Evolutionary conservation across 2,329 filamentous ascomycete genomes (phyloP), one percentile per base, ranked within the genome.

Genomic region (Graphium sp.): DNA sequence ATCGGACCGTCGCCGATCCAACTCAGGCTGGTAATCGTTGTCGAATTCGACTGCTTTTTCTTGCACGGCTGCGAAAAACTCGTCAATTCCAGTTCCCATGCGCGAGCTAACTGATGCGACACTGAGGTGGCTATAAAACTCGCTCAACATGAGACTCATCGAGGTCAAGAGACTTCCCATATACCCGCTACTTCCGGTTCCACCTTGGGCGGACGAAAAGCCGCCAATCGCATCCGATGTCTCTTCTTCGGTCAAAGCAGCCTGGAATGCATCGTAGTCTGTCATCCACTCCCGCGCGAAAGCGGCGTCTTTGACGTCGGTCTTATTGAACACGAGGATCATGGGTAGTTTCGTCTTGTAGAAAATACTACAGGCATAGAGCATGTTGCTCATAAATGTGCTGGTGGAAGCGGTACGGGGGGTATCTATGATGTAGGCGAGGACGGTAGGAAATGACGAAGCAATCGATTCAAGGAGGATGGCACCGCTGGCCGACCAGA

Each of bases 261-360:
- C 71, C 48, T 95, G 89, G 56, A 98, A 98, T 1, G 80, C 74
- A 39, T 98, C 89, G 44, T 94, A 98, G 51, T 98, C 87, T 5
- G 85, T 92, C 89, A 98, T 98, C 89, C 91, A 98, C 47, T 95
- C 84, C 55, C 87, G 89, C 2, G 85, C 89, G 44, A 93, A 93
- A 16, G 70, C 67, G 0, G 84, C 82, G 43, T 91, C 79, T 49
- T 92, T 83, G 23, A 92, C 83, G 44, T 98, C 89, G 0, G 85
- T 94, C 60, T 98, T 98, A 62, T 98, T 98, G 64, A 98, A 95
- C 8, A 98, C 89, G 6, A 98, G 59, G 30, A 98, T 91, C 89
- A 98, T 98, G 15, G 89, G 89, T 1, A 98, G 63, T 49, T 92
- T 93, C 2, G 87, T 95, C 61, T 95, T 95, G 68, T 98, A 98